phyloP scores from a whole-genome alignment of 176 grass and related monocot species.

The Chloris gayana region DNA sequence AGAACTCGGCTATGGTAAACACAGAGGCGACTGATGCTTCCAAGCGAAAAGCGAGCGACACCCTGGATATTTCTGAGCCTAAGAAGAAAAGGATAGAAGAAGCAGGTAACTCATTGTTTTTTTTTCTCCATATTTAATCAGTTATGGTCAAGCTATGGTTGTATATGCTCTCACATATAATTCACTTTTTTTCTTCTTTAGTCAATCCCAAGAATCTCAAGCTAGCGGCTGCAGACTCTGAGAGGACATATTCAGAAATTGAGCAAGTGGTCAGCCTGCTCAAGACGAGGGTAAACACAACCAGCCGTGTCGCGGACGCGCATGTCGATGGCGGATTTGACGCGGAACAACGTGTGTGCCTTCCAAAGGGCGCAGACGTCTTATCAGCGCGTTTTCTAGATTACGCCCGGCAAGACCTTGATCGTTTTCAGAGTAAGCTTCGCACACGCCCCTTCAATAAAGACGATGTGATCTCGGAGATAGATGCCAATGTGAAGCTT shows the following conservation, averaged over 20 bases:
- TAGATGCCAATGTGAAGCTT: not conserved
- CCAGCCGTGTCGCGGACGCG: too few relatives aligned
- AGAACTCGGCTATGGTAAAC: too few relatives aligned
- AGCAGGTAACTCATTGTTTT: too few relatives aligned
- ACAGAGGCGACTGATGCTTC: too few relatives aligned
- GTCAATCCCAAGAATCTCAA: not conserved
- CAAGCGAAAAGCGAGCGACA: too few relatives aligned
- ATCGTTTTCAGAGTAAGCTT: not conserved
- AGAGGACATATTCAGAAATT: not conserved
- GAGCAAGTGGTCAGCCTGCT: not conserved
- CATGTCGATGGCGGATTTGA: too few relatives aligned
- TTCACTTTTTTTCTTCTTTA: not conserved
- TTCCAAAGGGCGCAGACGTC: not conserved
- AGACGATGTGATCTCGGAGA: not conserved
- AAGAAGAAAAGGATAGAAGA: too few relatives aligned
- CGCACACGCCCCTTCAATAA: not conserved
- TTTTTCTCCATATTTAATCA: too few relatives aligned
- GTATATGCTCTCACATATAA: too few relatives aligned
- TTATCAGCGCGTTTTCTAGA: not conserved
- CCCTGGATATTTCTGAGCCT: too few relatives aligned
- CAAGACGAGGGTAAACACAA: not conserved
- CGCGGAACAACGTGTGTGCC: too few relatives aligned
- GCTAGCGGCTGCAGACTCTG: not conserved
- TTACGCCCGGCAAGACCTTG: not conserved
- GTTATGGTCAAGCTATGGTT: not conserved